Evolutionary conservation across 371 early-diverging fungal species (phyloP).

Genomic region (Furculomyces boomerangus): DNA sequence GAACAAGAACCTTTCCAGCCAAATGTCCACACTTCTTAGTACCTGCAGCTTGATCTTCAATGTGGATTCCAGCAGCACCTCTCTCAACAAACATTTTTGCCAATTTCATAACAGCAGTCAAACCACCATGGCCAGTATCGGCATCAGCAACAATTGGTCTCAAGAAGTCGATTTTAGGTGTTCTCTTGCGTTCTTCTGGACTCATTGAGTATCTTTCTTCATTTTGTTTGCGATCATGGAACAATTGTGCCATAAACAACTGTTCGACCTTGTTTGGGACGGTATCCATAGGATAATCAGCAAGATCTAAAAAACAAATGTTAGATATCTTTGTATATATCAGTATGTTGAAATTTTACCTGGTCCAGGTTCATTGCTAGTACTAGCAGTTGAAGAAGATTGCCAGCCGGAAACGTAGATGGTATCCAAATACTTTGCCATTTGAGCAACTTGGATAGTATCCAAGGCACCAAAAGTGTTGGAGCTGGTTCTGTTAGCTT

Average conservation of each 20-base stretch:
- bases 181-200: constrained; percentile 43
- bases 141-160: constrained; percentile 96
- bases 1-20: constrained; percentile 97
- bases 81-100: constrained; percentile 89
- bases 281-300: constrained; percentile 97
- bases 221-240: constrained; percentile 95
- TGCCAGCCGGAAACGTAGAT: constrained; percentile 98
- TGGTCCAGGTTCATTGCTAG: constrained; percentile 95
- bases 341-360: background rate
- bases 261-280: constrained; percentile 98
- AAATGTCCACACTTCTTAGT: constrained; percentile 99
- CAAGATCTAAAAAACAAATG: constrained; percentile 52
- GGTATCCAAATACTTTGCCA: constrained; percentile 94
- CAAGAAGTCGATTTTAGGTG: constrained; percentile 71
- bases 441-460: constrained; percentile 88
- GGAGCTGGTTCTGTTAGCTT: constrained; percentile 55
- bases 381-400: constrained; percentile 90
- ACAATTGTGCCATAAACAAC: constrained; percentile 89
- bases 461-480: constrained; percentile 89
- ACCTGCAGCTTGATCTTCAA: constrained; percentile 90
- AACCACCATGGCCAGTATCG: constrained; percentile 93
- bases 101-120: constrained; percentile 80
- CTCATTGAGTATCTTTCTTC: constrained; percentile 64
- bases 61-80: constrained; percentile 77
- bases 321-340: background rate